A percentile compares a stretch with the other conserved stretches of the same genome.
Conservation (phyloP, 495 filamentous ascomycete species). For the Aspergillus diversus region DNA sequence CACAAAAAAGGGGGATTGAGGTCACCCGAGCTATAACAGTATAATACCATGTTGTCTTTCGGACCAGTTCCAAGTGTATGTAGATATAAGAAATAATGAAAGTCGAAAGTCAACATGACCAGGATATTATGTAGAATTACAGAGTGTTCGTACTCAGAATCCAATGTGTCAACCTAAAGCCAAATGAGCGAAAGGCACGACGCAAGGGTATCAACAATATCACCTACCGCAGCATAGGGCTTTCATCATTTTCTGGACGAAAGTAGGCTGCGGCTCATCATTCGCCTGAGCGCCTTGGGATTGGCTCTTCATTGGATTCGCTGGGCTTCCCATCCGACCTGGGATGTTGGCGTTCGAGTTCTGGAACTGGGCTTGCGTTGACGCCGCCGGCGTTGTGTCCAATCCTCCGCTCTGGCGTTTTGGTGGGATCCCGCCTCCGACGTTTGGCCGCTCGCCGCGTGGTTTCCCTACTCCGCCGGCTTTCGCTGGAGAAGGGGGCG, state of each 20-base stretch:
- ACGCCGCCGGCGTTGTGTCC: slow-evolving; percentile 79
- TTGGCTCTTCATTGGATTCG: slow-evolving; percentile 58
- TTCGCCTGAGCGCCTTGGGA: slow-evolving; percentile 42
- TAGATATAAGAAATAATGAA: slow-evolving; percentile 31
- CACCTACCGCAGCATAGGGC: slow-evolving; percentile 78
- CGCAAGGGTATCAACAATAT: slow-evolving; percentile 21
- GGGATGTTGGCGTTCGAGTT: slow-evolving; percentile 84
- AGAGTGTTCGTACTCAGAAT: slow-evolving; percentile 21
- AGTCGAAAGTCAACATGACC: slow-evolving; percentile 31
- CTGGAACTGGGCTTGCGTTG: slow-evolving; percentile 89
- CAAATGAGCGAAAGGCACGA: slow-evolving; percentile 34
- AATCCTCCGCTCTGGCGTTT: slow-evolving; percentile 80
- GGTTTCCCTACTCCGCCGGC: slow-evolving; percentile 70
- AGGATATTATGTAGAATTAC: slow-evolving; percentile 33
- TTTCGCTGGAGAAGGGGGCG: slow-evolving; percentile 84
- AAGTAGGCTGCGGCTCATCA: slow-evolving; percentile 53
- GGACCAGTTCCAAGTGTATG: slow-evolving; percentile 14
- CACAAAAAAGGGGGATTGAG: slow-evolving; percentile 20
- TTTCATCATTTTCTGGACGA: slow-evolving; percentile 75
- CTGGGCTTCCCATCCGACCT: slow-evolving; percentile 60
- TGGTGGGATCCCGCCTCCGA: slow-evolving; percentile 63
- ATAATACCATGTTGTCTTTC: slow-evolving; percentile 32
- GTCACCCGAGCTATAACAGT: slow-evolving; percentile 28
- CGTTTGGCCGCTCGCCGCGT: slow-evolving; percentile 78
- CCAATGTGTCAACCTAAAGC: slow-evolving; percentile 37